A percentile compares a stretch with the other conserved stretches of the same genome.
phyloP scores from a whole-genome alignment of 1,284 basidiomycete genomes.

The Ceratobasidium sp. region DNA sequence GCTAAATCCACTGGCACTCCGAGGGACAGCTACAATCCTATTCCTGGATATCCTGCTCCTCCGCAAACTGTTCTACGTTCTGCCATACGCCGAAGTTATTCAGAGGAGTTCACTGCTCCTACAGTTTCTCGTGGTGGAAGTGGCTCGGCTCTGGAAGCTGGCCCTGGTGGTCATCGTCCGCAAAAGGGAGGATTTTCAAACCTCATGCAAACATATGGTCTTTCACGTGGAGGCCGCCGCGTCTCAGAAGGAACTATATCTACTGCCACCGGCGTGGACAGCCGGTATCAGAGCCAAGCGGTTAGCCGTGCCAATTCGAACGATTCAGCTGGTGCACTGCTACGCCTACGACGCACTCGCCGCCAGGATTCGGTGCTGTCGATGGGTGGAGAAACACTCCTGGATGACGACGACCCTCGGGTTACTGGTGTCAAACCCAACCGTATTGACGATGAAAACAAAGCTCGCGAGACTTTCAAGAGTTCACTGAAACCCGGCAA shows the following conservation, averaged over 20 bases:
- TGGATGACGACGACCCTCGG: conserved; percentile 47
- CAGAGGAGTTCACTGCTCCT: conserved; percentile 27
- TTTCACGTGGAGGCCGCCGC: conserved; percentile 13
- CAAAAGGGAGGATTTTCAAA: conserved; percentile 27
- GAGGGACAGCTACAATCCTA: not conserved
- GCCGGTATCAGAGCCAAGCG: conserved; percentile 35
- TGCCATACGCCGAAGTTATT: conserved; percentile 30
- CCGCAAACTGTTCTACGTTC: conserved; percentile 11
- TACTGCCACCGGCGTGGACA: conserved; percentile 25
- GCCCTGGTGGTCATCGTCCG: conserved; percentile 1
- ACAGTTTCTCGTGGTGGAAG: conserved; percentile 18
- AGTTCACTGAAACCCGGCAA: conserved; percentile 22
- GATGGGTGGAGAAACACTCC: conserved; percentile 17
- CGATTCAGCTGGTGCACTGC: conserved; percentile 11
- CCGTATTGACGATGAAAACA: conserved; percentile 46
- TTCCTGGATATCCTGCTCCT: conserved; percentile 19
- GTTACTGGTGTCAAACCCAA: conserved; percentile 45
- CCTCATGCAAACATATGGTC: conserved; percentile 26
- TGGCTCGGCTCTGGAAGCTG: conserved; percentile 28
- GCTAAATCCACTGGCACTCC: not conserved
- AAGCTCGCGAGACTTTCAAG: conserved; percentile 37
- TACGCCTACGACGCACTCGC: conserved; percentile 27
- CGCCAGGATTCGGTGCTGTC: conserved; percentile 21
- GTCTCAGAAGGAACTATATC: conserved; percentile 23
- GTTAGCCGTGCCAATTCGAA: conserved; percentile 29